Evolutionary conservation across 345 rosid species (phyloP).

Genomic region (Diplotaxis tenuifolia): DNA sequence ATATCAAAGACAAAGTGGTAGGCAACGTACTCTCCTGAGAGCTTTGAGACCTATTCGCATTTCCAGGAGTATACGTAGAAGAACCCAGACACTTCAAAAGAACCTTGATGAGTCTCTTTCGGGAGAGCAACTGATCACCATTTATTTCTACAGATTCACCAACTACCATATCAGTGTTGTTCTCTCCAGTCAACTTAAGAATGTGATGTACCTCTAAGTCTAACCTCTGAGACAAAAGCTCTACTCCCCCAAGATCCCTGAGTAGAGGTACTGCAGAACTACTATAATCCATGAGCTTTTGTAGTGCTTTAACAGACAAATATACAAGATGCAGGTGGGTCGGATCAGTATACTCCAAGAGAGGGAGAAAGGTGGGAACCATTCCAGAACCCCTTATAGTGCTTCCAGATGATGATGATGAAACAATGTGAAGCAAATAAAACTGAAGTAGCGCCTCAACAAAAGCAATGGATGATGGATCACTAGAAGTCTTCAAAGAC

Average conservation of each 20-base stretch:
- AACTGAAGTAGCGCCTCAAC: slow-evolving; percentile 94
- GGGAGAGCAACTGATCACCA: slow-evolving; percentile 59
- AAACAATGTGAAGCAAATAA: slow-evolving; percentile 91
- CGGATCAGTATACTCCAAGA: slow-evolving; percentile 82
- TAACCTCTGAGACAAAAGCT: slow-evolving; percentile 85
- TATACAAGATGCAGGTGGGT: slow-evolving; percentile 85
- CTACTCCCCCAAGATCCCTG: slow-evolving; percentile 89
- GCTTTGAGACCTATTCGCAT: slow-evolving; percentile 58
- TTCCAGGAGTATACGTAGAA: slow-evolving; percentile 80
- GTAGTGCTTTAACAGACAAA: slow-evolving; percentile 86
- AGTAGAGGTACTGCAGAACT: slow-evolving; percentile 85
- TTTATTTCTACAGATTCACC: slow-evolving; percentile 59
- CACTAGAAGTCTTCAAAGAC: slow-evolving; percentile 72
- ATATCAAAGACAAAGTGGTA: slow-evolving; percentile 70
- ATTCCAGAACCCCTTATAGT: slow-evolving; percentile 93
- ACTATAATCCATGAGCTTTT: slow-evolving; percentile 94
- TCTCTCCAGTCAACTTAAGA: slow-evolving; percentile 51
- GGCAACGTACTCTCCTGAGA: slow-evolving; percentile 77
- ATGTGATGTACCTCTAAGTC: slow-evolving; percentile 78
- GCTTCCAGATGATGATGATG: slow-evolving; percentile 91
- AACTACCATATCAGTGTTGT: slow-evolving; percentile 52
- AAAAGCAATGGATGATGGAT: slow-evolving; percentile 84
- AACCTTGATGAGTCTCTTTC: slow-evolving; percentile 93
- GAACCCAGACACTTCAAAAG: slow-evolving; percentile 93
- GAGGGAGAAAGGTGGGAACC: slow-evolving; percentile 92